These are phyloP conservation scores for Marchantia polymorpha DNA, from an alignment of 225 moss, liverwort and hornwort genomes.

Conservation along the genomic window DNA sequence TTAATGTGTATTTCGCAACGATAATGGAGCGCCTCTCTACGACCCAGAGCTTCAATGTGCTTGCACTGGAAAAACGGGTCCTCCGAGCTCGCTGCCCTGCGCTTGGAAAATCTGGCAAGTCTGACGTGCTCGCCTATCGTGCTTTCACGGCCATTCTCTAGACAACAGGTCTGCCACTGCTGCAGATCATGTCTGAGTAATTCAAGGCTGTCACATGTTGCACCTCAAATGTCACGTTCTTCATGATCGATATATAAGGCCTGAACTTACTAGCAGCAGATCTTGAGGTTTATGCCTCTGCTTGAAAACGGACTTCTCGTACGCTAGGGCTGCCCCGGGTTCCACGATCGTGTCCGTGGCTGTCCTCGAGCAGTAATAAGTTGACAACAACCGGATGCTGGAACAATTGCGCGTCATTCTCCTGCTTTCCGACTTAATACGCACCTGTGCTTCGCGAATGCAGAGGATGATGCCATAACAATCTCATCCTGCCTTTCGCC, in stretches of 20 bases:
- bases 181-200: constrained; percentile 15
- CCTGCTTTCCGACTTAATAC: constrained; percentile 1
- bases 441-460: not conserved
- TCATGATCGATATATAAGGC: not conserved
- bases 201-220: constrained; percentile 22
- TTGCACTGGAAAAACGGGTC: not conserved
- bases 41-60: not conserved
- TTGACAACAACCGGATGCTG: constrained; percentile 5
- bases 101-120: not conserved
- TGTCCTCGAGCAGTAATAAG: constrained; percentile 14
- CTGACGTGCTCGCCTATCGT: constrained; percentile 22
- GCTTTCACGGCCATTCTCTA: constrained; percentile 11
- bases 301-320: constrained; percentile 8
- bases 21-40: constrained; percentile 3
- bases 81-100: not conserved
- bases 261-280: not conserved
- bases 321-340: constrained; percentile 1
- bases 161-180: constrained; percentile 5
- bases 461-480: not conserved
- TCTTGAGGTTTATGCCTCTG: not conserved
- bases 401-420: constrained; percentile 13
- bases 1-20: not conserved
- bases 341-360: constrained; percentile 13
- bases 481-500: constrained; percentile 2
- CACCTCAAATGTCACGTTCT: constrained; percentile 22